Base-by-base conservation (phyloP, 2,329 filamentous ascomycete genomes). In the Epichloe sylvatica region DNA sequence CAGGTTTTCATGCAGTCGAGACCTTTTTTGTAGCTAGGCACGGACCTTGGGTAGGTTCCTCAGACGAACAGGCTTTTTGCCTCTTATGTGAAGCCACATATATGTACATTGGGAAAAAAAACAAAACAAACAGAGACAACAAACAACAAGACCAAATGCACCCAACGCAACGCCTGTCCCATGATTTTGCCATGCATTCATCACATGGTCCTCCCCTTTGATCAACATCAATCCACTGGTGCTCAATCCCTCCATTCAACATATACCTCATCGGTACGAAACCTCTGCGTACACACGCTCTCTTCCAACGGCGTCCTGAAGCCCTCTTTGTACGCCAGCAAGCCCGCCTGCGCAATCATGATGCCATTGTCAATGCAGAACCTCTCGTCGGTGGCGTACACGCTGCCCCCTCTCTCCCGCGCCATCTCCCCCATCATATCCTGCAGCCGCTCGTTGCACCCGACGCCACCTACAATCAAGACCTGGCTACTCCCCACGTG, bases 351-450 rank as follows among this genome's bases (percentile, higher is more conserved):
- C 1, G 92, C 92, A 70, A 98, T 98, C 92, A 98, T 98, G 63
- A 98, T 97, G 45, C 92, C 92, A 60, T 98, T 98, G 67, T 98
- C 92, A 59, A 98, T 98, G 65, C 92, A 98, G 65, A 95, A 98
- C 43, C 92, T 76, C 72, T 98, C 92, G 64, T 98, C 92, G 0
- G 91, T 97, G 23, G 92, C 90, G 68, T 86, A 96, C 3, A 97
- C 87, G 60, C 81, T 90, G 4, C 92, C 92, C 92, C 89, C 87
- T 37, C 92, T 74, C 65, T 95, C 90, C 42, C 73, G 74, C 15
- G 90, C 91, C 92, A 98, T 98, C 44, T 84, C 74, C 87, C 87
- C 90, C 92, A 98, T 98, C 92, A 98, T 98, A 60, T 94, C 81
- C 71, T 98, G 92, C 57, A 98, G 65, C 4, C 92, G 78, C 70